A percentile compares a stretch with the other conserved stretches of the same genome.
Conservation (phyloP, 2,329 filamentous ascomycete species). For the Hypomyces perniciosus region DNA sequence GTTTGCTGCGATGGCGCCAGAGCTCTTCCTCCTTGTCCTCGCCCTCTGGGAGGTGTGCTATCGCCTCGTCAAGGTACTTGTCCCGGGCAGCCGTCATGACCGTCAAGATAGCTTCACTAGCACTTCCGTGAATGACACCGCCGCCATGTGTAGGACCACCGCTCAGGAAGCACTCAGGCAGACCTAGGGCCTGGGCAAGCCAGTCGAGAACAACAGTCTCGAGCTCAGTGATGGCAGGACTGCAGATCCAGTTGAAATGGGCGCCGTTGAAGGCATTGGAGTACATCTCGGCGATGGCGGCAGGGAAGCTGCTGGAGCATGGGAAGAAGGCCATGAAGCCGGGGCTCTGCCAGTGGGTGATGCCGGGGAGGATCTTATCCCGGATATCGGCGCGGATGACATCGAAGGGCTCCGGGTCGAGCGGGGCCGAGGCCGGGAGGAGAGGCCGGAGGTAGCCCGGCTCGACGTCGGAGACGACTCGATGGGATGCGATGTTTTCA, state of each 20-base stretch:
- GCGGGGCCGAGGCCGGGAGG: slow-evolving; percentile 61
- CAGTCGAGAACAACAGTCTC: slow-evolving; percentile 93
- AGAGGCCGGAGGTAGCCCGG: slow-evolving; percentile 82
- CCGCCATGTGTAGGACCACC: slow-evolving; percentile 66
- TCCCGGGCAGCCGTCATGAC: slow-evolving; percentile 85
- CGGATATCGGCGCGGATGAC: slow-evolving; percentile 80
- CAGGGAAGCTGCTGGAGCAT: slow-evolving; percentile 72
- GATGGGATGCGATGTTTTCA: slow-evolving; percentile 61
- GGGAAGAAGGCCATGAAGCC: slow-evolving; percentile 97
- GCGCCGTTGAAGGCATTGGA: slow-evolving; percentile 81
- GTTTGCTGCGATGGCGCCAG: slow-evolving; percentile 42
- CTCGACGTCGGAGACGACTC: slow-evolving; percentile 69
- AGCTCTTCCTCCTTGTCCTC: slow-evolving; percentile 67
- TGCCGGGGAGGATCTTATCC: slow-evolving; percentile 78
- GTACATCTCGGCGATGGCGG: slow-evolving; percentile 89
- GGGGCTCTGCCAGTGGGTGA: slow-evolving; percentile 92
- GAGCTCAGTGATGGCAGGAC: slow-evolving; percentile 83
- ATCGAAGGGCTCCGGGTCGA: slow-evolving; percentile 65
- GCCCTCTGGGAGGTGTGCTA: slow-evolving; percentile 41
- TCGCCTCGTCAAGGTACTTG: slow-evolving; percentile 60
- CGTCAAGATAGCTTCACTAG: slow-evolving; percentile 80
- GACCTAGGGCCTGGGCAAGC: slow-evolving; percentile 67
- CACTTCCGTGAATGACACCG: slow-evolving; percentile 90
- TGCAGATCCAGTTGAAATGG: slow-evolving; percentile 97
- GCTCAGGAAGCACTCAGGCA: slow-evolving; percentile 70